Base-by-base conservation (phyloP, 2,329 filamentous ascomycete species). In the Amauroascus verrucosus region DNA sequence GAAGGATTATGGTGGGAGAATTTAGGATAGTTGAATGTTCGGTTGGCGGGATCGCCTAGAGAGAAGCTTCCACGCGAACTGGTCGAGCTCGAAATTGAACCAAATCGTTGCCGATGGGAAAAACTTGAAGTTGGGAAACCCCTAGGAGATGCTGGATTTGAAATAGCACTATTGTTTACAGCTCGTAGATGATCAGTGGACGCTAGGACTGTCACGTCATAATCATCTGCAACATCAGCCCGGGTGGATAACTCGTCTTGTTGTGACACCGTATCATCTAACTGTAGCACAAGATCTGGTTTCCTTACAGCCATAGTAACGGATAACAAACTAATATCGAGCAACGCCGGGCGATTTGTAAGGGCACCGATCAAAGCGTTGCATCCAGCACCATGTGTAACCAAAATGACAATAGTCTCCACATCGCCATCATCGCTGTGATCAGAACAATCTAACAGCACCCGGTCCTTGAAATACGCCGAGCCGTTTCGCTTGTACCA, bases 311-410 rank as follows among this genome's bases (percentile, higher is more conserved):
- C 91, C 83, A 96, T 86, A 1, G 91, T 96, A 47, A 98, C 76
- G 2, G 90, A 95, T 0, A 91, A 87, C 71, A 95, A 86, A 26
- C 84, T 85, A 14, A 97, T 85, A 64, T 97, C 90, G 63, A 95
- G 81, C 13, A 98, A 77, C 0, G 95, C 89, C 0, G 93, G 91
- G 63, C 95, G 86, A 56, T 91, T 86, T 0, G 90, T 94, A 59
- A 98, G 80, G 24, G 89, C 89, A 11, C 91, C 89, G 57, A 98
- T 90, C 43, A 98, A 72, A 1, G 93, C 93, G 71, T 98, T 98
- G 70, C 91, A 95, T 37, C 93, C 93, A 13, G 93, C 93, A 22
- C 91, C 91, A 65, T 98, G 93, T 0, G 93, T 95, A 20, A 98
- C 86, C 6, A 98, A 72, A 38, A 98, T 77, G 14, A 98, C 74